Conservation (phyloP, 352 stramenopile genomes). For the Phytopythium vexans region DNA sequence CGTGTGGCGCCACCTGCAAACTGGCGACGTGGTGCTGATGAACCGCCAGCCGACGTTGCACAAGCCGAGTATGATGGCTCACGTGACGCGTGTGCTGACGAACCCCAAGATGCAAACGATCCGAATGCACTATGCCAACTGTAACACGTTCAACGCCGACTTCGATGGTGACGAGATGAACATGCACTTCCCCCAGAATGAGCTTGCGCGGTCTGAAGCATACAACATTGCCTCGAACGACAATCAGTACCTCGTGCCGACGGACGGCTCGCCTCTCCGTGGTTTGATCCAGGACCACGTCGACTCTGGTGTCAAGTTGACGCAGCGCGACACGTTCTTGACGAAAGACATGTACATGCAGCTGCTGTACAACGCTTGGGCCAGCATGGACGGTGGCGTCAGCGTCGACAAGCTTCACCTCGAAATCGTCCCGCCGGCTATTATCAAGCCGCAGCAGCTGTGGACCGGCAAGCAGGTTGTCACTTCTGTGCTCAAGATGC, state of each 20-base stretch:
- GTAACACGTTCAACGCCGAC: slow-evolving; percentile 99
- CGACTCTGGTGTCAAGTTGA: slow-evolving; percentile 98
- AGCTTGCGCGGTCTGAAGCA: slow-evolving; percentile 96
- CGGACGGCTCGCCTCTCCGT: slow-evolving; percentile 96
- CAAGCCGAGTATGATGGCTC: slow-evolving; percentile 99
- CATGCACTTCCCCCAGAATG: slow-evolving; percentile 99
- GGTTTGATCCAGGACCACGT: slow-evolving; percentile 99
- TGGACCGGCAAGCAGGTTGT: slow-evolving; percentile 99
- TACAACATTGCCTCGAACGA: slow-evolving; percentile 98
- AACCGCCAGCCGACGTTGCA: slow-evolving; percentile 99
- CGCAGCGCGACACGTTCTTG: slow-evolving; percentile 97
- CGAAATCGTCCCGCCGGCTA: slow-evolving; percentile 94
- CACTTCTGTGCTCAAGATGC: slow-evolving; percentile 95
- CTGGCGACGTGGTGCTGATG: slow-evolving; percentile 98
- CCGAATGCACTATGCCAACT: slow-evolving; percentile 99
- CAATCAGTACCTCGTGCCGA: slow-evolving; percentile 98
- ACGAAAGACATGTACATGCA: slow-evolving; percentile 99
- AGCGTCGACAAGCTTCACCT: slow-evolving; percentile 88
- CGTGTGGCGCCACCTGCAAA: slow-evolving; percentile 97
- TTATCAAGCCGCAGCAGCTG: slow-evolving; percentile 95
- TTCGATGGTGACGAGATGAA: slow-evolving; percentile 99
- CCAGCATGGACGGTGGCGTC: slow-evolving; percentile 93
- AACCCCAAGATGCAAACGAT: slow-evolving; percentile 98
- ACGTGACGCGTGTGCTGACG: slow-evolving; percentile 96
- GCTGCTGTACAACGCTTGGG: slow-evolving; percentile 94